Evolutionary conservation across 306 rosid species (phyloP), one percentile per base, ranked within the genome.

Genomic region (Sindora glabra): DNA sequence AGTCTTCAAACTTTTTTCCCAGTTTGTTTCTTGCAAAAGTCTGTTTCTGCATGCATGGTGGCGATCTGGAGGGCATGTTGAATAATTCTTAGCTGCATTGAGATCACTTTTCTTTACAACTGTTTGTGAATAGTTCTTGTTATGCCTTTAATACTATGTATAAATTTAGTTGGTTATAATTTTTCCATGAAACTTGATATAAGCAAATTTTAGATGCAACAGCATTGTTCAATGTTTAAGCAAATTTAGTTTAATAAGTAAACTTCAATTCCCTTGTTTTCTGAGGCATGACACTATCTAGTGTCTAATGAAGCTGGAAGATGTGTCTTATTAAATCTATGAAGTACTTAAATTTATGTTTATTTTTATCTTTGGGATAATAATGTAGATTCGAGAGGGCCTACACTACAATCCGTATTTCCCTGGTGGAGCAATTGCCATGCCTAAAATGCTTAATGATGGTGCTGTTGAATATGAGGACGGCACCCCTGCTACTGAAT

Each of bases 371-470:
- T 36, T 52, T 25, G 24, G 19, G 53, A 73, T 77, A 73, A 53
- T 77, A 42, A 59, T 79, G 71, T 75, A 88, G 98, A 92, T 92
- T 41, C 86, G 98, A 67, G 98, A 92, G 0, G 98, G 98, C 34
- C 63, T 92, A 73, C 90, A 92, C 74, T 92, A 92, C 63, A 89
- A 92, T 59, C 99, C 99, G 45, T 92, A 92, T 69, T 92, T 92
- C 62, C 96, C 96, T 68, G 99, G 99, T 0, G 99, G 99, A 30
- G 99, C 98, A 45, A 92, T 92, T 74, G 98, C 99, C 23, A 92
- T 92, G 99, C 99, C 99, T 80, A 78, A 92, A 81, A 92, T 92
- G 99, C 99, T 92, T 76, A 86, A 70, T 40, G 99, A 92, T 66
- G 99, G 99, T 50, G 96, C 96, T 65, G 74, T 92, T 41, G 99